These are phyloP conservation scores for Thecaphora thlaspeos DNA, from an alignment of 1,284 basidiomycete genomes.

Conservation along the genomic window DNA sequence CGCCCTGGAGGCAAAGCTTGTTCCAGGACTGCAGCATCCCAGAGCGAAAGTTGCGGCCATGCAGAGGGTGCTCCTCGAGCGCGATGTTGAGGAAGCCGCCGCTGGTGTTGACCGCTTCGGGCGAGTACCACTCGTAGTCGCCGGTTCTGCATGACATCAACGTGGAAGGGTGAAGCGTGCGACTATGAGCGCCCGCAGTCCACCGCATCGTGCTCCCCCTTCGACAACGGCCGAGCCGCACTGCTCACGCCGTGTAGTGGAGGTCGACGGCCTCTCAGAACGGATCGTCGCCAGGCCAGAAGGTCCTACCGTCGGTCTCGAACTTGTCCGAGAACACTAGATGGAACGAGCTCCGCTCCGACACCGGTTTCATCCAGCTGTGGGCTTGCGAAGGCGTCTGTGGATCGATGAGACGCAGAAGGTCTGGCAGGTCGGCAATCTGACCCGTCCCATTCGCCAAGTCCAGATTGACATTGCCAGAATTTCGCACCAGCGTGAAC, in stretches of 20 bases:
- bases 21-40: constrained; percentile 54
- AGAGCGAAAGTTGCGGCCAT: constrained; percentile 47
- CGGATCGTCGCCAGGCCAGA: constrained; percentile 57
- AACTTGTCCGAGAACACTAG: constrained; percentile 73
- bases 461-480: too few species aligned
- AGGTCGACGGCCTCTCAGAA: constrained; percentile 51
- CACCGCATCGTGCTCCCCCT: too few species aligned
- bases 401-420: constrained; percentile 17
- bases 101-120: constrained; percentile 41
- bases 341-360: constrained; percentile 23
- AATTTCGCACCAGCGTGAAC: too few species aligned
- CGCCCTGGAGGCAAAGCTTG: constrained; percentile 53
- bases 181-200: too few species aligned
- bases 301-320: constrained; percentile 68
- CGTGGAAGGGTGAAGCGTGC: neutral
- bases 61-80: constrained; percentile 23
- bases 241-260: constrained; percentile 16
- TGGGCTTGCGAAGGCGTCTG: constrained; percentile 20
- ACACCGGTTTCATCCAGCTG: constrained; percentile 11
- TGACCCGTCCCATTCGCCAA: constrained; percentile 61
- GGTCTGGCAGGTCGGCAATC: constrained; percentile 21
- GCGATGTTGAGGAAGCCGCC: constrained; percentile 37
- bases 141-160: constrained; percentile 6
- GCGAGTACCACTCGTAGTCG: constrained; percentile 55
- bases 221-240: too few species aligned